These are phyloP conservation scores for Boletus bicolor DNA, from an alignment of 768 basidiomycete species.

Conservation along the genomic window DNA sequence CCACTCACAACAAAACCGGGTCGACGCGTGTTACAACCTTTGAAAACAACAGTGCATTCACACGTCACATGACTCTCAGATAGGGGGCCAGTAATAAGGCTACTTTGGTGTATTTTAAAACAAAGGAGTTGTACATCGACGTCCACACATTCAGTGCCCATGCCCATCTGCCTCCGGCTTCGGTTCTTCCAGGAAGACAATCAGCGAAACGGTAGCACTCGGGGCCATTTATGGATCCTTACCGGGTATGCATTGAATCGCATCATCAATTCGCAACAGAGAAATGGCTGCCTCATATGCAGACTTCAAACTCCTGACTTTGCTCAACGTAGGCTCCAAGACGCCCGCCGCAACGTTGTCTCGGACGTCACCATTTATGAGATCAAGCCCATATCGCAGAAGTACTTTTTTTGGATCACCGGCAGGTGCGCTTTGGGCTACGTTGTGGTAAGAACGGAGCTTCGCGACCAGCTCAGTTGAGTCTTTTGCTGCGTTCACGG, in stretches of 20 bases:
- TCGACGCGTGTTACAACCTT: slow-evolving; percentile 22
- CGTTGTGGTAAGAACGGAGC: slow-evolving; percentile 93
- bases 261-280: slow-evolving; percentile 91
- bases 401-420: slow-evolving; percentile 91
- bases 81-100: background rate
- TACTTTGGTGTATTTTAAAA: background rate
- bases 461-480: slow-evolving; percentile 97
- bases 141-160: slow-evolving; percentile 51
- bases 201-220: slow-evolving; percentile 14
- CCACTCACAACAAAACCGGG: slow-evolving; percentile 9
- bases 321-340: slow-evolving; percentile 94
- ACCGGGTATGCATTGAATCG: slow-evolving; percentile 90
- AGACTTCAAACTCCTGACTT: slow-evolving; percentile 95
- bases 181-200: slow-evolving; percentile 47
- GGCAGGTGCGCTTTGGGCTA: slow-evolving; percentile 86
- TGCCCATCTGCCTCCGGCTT: slow-evolving; percentile 71
- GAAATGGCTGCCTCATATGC: slow-evolving; percentile 97
- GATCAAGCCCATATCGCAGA: slow-evolving; percentile 90
- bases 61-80: slow-evolving; percentile 30
- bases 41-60: slow-evolving; percentile 20
- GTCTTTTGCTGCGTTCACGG: slow-evolving; percentile 98
- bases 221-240: slow-evolving; percentile 29
- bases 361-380: slow-evolving; percentile 90
- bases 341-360: slow-evolving; percentile 94
- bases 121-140: slow-evolving; percentile 10